Percentiles rank a stretch among this genome's conserved stretches.
phyloP scores from a whole-genome alignment of 768 basidiomycete genomes.

The Sporobolomyces roseus region DNA sequence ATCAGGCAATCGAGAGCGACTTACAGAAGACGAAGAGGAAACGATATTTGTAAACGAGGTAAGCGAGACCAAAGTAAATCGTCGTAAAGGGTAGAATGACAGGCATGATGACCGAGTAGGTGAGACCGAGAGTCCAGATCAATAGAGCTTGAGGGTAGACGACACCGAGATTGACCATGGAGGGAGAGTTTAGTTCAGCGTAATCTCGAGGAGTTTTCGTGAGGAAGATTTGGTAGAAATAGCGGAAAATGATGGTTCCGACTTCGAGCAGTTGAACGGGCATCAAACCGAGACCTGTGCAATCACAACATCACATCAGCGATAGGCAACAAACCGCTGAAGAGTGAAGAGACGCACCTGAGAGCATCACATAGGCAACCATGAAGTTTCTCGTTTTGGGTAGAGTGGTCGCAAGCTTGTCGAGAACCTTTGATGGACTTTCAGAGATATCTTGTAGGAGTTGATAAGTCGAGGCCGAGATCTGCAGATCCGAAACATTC shows the following conservation, averaged over 20 bases:
- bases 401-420: slow-evolving; percentile 80
- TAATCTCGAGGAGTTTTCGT: slow-evolving; percentile 91
- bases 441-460: slow-evolving; percentile 86
- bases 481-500: slow-evolving; percentile 12
- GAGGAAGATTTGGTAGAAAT: slow-evolving; percentile 68
- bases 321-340: background rate
- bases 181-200: slow-evolving; percentile 93
- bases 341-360: slow-evolving; percentile 49
- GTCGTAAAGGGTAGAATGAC: slow-evolving; percentile 92
- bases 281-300: slow-evolving; percentile 82
- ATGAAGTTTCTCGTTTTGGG: slow-evolving; percentile 61
- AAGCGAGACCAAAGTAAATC: slow-evolving; percentile 90
- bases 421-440: slow-evolving; percentile 87
- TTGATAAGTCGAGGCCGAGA: slow-evolving; percentile 52
- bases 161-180: slow-evolving; percentile 95
- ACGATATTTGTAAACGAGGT: slow-evolving; percentile 98
- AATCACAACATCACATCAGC: too few relatives aligned
- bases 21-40: slow-evolving; percentile 70
- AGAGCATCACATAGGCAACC: slow-evolving; percentile 63
- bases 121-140: slow-evolving; percentile 87
- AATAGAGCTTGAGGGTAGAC: slow-evolving; percentile 93
- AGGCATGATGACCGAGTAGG: slow-evolving; percentile 94
- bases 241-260: slow-evolving; percentile 75
- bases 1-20: slow-evolving; percentile 45
- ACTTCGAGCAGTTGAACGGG: slow-evolving; percentile 86